These are phyloP conservation scores for Daldinia sp. DNA, from an alignment of 2,329 filamentous ascomycete genomes.

Conservation along the genomic window DNA sequence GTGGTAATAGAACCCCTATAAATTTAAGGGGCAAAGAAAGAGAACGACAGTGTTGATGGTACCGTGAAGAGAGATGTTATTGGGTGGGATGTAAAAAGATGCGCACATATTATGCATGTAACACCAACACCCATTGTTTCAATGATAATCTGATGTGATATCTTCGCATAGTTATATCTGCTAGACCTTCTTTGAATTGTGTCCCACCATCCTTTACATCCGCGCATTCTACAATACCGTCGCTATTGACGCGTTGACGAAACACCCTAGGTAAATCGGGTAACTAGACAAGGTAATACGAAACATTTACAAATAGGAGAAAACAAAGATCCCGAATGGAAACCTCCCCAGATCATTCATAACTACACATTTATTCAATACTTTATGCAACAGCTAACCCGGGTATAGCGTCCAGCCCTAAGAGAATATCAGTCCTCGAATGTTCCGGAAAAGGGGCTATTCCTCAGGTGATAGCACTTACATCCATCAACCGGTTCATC, in stretches of 20 bases:
- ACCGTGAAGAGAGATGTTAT: slow-evolving; percentile 22
- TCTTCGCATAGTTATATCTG: slow-evolving; percentile 11
- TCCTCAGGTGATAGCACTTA: slow-evolving; percentile 6
- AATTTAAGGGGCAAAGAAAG: slow-evolving; percentile 25
- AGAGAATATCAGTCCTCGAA: background rate
- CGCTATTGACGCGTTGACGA: too few relatives aligned
- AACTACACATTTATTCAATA: background rate
- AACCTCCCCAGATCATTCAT: background rate
- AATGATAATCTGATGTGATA: slow-evolving; percentile 14
- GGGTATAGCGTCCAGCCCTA: slow-evolving; percentile 7
- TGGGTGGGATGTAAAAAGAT: slow-evolving; percentile 12
- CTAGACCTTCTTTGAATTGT: slow-evolving; percentile 5
- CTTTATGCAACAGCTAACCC: too few relatives aligned
- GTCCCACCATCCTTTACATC: background rate
- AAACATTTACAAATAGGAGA: background rate
- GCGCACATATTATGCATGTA: slow-evolving; percentile 19
- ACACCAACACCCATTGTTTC: slow-evolving; percentile 7
- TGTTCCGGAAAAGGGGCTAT: background rate
- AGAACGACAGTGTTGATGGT: slow-evolving; percentile 6
- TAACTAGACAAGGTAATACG: background rate
- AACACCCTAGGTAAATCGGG: too few relatives aligned
- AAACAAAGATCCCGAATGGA: background rate
- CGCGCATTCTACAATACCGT: background rate
- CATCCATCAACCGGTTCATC: slow-evolving; percentile 24
- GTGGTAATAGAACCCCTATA: slow-evolving; percentile 3